Conservation (phyloP, 2,329 filamentous ascomycete genomes). For the Exophiala viscosa region DNA sequence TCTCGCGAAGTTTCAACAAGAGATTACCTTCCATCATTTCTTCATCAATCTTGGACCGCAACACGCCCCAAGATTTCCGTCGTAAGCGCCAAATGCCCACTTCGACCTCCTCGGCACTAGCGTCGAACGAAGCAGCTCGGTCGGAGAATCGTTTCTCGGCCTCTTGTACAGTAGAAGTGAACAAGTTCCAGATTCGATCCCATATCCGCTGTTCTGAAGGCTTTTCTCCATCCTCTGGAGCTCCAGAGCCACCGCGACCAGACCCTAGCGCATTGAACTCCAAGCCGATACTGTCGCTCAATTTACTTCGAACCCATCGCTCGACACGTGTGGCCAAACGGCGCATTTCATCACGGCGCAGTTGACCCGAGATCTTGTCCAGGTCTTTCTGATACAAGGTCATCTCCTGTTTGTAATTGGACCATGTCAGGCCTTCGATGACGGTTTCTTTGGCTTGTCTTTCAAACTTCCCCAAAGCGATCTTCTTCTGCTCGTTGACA, state of each 20-base stretch:
- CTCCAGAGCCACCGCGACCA: constrained; percentile 75
- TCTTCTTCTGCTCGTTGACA: constrained; percentile 75
- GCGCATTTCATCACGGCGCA: constrained; percentile 95
- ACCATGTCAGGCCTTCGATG: constrained; percentile 81
- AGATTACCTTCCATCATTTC: constrained; percentile 98
- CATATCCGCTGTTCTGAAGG: constrained; percentile 81
- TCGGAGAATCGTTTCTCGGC: constrained; percentile 83
- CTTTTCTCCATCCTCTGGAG: constrained; percentile 73
- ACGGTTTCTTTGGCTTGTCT: constrained; percentile 68
- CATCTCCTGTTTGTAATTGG: constrained; percentile 76
- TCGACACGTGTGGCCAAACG: constrained; percentile 86
- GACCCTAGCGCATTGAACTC: constrained; percentile 96
- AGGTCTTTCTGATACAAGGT: constrained; percentile 83
- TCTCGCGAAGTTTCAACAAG: constrained; percentile 89
- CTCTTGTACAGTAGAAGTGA: constrained; percentile 75
- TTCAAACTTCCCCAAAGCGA: constrained; percentile 71
- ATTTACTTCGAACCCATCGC: constrained; percentile 83
- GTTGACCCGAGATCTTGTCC: constrained; percentile 75
- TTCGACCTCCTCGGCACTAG: constrained; percentile 83
- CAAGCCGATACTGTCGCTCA: constrained; percentile 81
- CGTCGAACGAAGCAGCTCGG: constrained; percentile 88
- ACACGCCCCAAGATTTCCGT: constrained; percentile 88
- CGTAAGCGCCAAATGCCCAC: constrained; percentile 88
- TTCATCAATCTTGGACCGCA: constrained; percentile 88
- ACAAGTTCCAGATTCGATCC: constrained; percentile 91